A percentile compares a stretch with the other conserved stretches of the same genome.
phyloP scores from a whole-genome alignment of 495 filamentous ascomycete genomes.

The Hypoxylon cercidicola region DNA sequence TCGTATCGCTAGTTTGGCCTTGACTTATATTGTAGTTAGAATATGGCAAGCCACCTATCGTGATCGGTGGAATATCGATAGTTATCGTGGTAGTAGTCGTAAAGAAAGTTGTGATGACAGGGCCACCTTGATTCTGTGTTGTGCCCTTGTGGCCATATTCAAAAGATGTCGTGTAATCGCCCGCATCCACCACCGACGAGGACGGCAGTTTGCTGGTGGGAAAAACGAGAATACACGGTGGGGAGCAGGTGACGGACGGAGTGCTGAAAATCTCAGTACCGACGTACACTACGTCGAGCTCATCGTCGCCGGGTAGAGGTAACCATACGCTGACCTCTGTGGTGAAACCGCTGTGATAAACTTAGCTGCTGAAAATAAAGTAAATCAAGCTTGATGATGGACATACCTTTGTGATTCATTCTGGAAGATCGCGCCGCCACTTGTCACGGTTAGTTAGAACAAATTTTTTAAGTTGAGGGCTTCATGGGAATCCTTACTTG shows the following conservation, averaged over 20 bases:
- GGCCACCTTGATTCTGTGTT: neutral
- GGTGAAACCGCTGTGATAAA: conserved; percentile 25
- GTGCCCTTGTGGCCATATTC: conserved; percentile 28
- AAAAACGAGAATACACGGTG: conserved; percentile 30
- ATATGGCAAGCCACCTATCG: conserved; percentile 11
- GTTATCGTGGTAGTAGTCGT: conserved; percentile 28
- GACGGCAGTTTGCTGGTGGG: conserved; percentile 24
- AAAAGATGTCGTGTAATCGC: conserved; percentile 34
- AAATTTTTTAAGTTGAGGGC: no score
- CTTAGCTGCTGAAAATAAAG: neutral
- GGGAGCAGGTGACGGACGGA: neutral
- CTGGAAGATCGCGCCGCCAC: conserved; percentile 18
- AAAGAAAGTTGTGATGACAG: conserved; percentile 11
- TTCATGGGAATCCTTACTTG: conserved; percentile 17
- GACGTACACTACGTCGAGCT: conserved; percentile 31
- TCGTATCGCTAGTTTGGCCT: neutral
- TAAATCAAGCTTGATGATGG: no score
- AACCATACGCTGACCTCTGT: conserved; percentile 41
- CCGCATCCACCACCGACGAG: conserved; percentile 11
- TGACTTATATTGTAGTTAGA: conserved; percentile 19
- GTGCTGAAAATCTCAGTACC: conserved; percentile 24
- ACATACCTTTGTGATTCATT: conserved; percentile 10
- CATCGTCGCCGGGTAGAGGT: conserved; percentile 25
- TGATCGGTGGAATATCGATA: conserved; percentile 22
- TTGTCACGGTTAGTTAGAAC: no score